Base-by-base conservation (phyloP, 2,329 filamentous ascomycete genomes). In the Paecilomyces sp. region DNA sequence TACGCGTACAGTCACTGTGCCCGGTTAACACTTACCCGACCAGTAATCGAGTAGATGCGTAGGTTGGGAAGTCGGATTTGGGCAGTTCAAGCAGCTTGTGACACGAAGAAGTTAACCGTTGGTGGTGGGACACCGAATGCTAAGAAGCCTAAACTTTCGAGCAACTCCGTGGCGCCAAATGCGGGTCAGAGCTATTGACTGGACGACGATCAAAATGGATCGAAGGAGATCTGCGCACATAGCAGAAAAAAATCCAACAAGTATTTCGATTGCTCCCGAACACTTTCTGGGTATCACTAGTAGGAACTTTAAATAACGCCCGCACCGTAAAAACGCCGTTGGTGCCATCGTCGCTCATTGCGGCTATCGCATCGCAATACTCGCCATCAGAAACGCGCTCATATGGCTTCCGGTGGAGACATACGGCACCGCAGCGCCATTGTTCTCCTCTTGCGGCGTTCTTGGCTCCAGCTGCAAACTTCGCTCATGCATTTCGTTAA, bases 401-500 rank as follows among this genome's bases (percentile, higher is more conserved):
- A 65, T 64, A 58, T 64, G 59, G 33, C 60, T 64, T 3, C 62
- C 63, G 0, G 63, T 61, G 1, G 63, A 57, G 0, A 59, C 56
- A 51, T 64, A 62, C n/a, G 41, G 57, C 1, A 34, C 41, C 5
- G 55, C 31, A 12, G 57, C 91, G 80, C 96, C 95, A 82, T 96
- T 96, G 79, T 96, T 92, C 72, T 97, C 92, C 78, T 96, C 92
- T 68, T 92, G 84, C 79, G 96, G 41, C 41, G 41, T 92, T 67
- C 92, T 85, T 62, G 93, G 92, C 76, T 97, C 93, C 59, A 97
- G 85, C 69, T 86, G 82, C 76, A 97, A 80, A 77, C 91, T 96
- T 82, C 91, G 91, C 76, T 96, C 91, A 80, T 97, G 97, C 92
- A 96, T 95, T 79, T 96, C 91, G 73, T 96, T 91, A 61, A 97